Conservation (phyloP, 306 rosid genomes). For the Casuarina equisetifolia region DNA sequence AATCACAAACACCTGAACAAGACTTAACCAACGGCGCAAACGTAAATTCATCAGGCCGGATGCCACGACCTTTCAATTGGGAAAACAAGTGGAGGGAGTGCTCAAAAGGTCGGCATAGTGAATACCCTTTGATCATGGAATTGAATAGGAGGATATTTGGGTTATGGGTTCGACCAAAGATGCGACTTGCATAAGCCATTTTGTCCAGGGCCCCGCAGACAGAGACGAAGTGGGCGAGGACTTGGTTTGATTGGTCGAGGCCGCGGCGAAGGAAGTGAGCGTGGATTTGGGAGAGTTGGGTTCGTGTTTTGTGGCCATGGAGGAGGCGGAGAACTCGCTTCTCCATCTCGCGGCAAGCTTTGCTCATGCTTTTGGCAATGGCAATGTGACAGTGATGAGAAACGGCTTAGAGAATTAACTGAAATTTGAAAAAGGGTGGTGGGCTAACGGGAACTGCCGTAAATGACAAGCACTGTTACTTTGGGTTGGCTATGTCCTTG, state of each 20-base stretch:
- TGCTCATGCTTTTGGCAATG: conserved; percentile 38
- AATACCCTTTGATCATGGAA: conserved; percentile 72
- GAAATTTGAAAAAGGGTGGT: not conserved
- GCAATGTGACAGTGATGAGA: not conserved
- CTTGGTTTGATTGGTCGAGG: conserved; percentile 70
- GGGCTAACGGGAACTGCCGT: not conserved
- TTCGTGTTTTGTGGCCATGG: conserved; percentile 56
- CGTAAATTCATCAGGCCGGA: conserved; percentile 59
- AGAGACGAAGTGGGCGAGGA: conserved; percentile 77
- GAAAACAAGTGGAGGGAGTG: conserved; percentile 47
- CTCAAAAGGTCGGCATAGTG: conserved; percentile 53
- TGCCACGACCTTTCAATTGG: conserved; percentile 40
- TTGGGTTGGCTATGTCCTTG: not conserved
- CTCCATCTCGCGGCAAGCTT: conserved; percentile 39
- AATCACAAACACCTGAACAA: conserved; percentile 44
- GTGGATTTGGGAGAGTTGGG: conserved; percentile 60
- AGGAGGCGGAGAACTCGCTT: conserved; percentile 66
- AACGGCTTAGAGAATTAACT: not conserved
- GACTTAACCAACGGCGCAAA: conserved; percentile 67
- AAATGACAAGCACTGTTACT: not conserved
- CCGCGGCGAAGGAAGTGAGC: conserved; percentile 74
- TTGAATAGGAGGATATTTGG: conserved; percentile 75
- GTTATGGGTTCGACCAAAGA: conserved; percentile 46
- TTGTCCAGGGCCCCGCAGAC: conserved; percentile 45
- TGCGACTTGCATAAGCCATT: conserved; percentile 50